Evolutionary conservation across 2,329 filamentous ascomycete species (phyloP).

Genomic region (Xylariaceae sp.): DNA sequence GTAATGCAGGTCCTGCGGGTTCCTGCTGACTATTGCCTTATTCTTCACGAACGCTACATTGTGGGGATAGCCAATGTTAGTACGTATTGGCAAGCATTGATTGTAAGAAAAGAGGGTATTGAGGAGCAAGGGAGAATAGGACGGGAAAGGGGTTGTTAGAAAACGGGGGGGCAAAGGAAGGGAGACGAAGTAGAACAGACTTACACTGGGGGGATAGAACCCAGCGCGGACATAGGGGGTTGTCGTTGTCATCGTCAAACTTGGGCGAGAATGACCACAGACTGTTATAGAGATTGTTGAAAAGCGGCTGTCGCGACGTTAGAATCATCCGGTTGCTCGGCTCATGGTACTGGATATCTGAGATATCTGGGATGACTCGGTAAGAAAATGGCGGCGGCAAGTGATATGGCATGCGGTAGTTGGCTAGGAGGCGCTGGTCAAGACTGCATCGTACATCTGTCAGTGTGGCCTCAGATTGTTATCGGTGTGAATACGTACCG

Average conservation of each 20-base stretch:
- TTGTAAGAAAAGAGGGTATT: neutral
- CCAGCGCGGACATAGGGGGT: conserved; percentile 14
- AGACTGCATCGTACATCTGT: conserved; percentile 24
- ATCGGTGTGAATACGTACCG: conserved; percentile 42
- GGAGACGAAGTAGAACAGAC: neutral
- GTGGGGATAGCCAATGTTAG: too few relatives aligned
- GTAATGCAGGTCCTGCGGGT: too few relatives aligned
- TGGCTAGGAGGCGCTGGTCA: conserved; percentile 29
- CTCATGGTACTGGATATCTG: conserved; percentile 56
- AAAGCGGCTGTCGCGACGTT: neutral
- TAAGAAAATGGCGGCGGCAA: conserved; percentile 19
- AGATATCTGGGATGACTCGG: conserved; percentile 43
- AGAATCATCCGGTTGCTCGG: conserved; percentile 41
- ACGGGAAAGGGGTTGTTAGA: too few relatives aligned
- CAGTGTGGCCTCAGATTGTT: neutral
- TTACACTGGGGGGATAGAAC: conserved; percentile 3
- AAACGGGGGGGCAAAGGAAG: neutral
- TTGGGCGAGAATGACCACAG: neutral
- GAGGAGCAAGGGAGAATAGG: neutral
- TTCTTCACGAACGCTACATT: too few relatives aligned
- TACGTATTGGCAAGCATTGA: too few relatives aligned
- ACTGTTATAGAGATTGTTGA: neutral
- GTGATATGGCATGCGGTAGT: conserved; percentile 20
- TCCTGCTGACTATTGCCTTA: too few relatives aligned
- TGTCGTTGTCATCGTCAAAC: neutral